Percentiles rank a stretch among this genome's conserved stretches.
Evolutionary conservation across 208 protist species (phyloP).

Genomic region (Leishmania martiniquensis): DNA sequence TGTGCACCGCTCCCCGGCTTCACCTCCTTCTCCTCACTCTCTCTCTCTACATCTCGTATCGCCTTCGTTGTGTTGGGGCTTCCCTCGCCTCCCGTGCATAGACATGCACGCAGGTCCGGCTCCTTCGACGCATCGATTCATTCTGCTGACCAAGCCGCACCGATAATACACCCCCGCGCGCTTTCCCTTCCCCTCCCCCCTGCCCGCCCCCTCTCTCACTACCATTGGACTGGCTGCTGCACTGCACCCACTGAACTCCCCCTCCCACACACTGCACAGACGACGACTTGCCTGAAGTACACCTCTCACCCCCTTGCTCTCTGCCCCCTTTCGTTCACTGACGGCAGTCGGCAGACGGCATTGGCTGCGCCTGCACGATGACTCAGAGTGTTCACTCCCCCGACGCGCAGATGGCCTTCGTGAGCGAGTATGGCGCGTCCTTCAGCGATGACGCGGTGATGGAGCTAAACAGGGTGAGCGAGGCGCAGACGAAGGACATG

Average conservation of each 20-base stretch:
- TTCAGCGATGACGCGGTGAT: neutral
- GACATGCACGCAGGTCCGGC: neutral
- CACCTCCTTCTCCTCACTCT: too few species aligned
- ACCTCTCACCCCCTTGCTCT: neutral
- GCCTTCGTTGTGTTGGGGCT: neutral
- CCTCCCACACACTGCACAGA: constrained; percentile 7
- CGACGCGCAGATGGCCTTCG: neutral
- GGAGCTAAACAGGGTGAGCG: neutral
- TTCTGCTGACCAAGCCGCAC: neutral
- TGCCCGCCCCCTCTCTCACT: neutral
- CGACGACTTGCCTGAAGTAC: neutral
- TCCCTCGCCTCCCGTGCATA: neutral
- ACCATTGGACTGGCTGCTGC: neutral
- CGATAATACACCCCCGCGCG: neutral
- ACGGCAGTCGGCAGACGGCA: neutral
- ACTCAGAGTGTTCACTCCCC: neutral
- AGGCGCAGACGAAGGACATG: neutral
- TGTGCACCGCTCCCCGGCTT: too few species aligned
- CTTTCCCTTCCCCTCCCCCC: neutral
- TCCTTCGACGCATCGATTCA: neutral
- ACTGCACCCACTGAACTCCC: neutral
- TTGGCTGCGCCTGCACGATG: neutral
- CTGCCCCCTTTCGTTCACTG: neutral
- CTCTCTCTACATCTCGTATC: neutral
- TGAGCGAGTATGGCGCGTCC: neutral